Evolutionary conservation across 139 green algal genomes (phyloP), one percentile per base, ranked within the genome.

Genomic region (Picochlorum sp.): DNA sequence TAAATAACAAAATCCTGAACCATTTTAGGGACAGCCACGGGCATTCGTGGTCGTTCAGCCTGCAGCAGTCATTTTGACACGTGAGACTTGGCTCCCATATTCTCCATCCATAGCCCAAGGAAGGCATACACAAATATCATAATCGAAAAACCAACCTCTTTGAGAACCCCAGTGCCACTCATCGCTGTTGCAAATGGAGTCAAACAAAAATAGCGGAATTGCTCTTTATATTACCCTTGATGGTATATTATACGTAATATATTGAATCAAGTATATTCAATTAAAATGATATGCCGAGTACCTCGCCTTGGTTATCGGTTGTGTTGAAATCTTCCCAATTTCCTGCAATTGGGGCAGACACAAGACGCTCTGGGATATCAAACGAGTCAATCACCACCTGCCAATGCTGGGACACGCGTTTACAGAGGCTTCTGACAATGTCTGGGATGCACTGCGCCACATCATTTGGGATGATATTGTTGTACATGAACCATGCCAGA

Each of bases 1-100:
- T 97, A 99, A 8, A 87, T 69, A 30, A 96, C 87, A 65, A 96
- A 99, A 69, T 96, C 88, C 70, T 94, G 87, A 2, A 98, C 91
- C 51, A 94, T 84, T 61, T 96, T 91, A 2, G 85, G 87, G 20
- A 98, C 88, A 24, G 70, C 62, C 9, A 65, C 18, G 47, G 47
- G 47, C 47, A 54, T 54, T 13, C 47, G 47, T 54, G 16, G 47
- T 14, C n/a, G 47, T 20, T 21, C 47, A 20, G 47, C 4, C 47
- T 54, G 11, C 47, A 54, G n/a, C 34, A 41, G 34, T 41, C 34
- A 41, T 41, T 41, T 41, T 41, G 5, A 41, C 8, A 41, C 34
- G 2, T 41, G 7, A 41, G 34, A 41, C 34, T 4, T 13, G 34
- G 34, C 34, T 11, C 34, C 34, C 34, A 41, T 41, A 41, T 41